Conservation (phyloP, 768 basidiomycete species). For the Goffeauzyma gilvescens region DNA sequence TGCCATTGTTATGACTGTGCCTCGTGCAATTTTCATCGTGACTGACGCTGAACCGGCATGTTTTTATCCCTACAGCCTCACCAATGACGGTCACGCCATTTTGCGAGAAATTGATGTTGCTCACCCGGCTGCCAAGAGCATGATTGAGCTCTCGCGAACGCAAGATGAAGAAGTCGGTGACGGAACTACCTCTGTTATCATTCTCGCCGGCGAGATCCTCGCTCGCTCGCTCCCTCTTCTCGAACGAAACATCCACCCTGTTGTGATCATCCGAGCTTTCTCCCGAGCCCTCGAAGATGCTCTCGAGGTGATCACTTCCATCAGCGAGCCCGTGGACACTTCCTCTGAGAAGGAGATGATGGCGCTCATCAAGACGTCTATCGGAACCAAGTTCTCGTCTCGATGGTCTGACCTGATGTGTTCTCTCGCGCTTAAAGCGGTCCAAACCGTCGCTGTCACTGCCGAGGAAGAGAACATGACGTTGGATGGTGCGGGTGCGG, state of each 20-base stretch:
- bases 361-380: slow-evolving; percentile 88
- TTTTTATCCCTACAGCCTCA: slow-evolving; percentile 41
- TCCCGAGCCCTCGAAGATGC: slow-evolving; percentile 88
- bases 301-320: slow-evolving; percentile 64
- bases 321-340: slow-evolving; percentile 77
- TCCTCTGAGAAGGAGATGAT: slow-evolving; percentile 79
- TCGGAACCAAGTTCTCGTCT: slow-evolving; percentile 92
- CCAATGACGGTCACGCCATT: slow-evolving; percentile 98
- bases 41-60: no score
- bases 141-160: slow-evolving; percentile 94
- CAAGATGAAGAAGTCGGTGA: slow-evolving; percentile 99
- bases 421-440: slow-evolving; percentile 74
- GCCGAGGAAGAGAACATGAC: slow-evolving; percentile 41
- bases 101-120: slow-evolving; percentile 96
- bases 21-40: no score
- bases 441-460: slow-evolving; percentile 57
- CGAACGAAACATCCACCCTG: slow-evolving; percentile 92
- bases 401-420: slow-evolving; percentile 99
- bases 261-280: slow-evolving; percentile 95
- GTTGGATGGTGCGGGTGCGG: slow-evolving; percentile 8
- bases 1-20: no score
- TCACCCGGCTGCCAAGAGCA: slow-evolving; percentile 96
- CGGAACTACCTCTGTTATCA: slow-evolving; percentile 95
- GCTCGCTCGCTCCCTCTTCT: slow-evolving; percentile 83
- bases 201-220: slow-evolving; percentile 91